Conservation (phyloP, 148 eudicot species). For the Camellia sinensis region DNA sequence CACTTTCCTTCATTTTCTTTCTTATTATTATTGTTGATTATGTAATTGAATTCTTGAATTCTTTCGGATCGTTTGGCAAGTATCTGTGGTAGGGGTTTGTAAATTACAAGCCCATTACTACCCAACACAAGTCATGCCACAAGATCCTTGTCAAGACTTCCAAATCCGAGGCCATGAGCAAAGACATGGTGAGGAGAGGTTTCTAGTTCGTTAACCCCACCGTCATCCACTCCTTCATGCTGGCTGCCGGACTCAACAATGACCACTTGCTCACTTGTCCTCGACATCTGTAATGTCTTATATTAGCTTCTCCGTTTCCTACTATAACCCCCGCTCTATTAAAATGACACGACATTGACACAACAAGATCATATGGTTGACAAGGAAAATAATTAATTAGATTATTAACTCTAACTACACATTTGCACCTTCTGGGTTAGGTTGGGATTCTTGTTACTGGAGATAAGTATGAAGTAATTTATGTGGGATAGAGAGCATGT, state of each 20-base stretch:
- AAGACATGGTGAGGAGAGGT: constrained; percentile 83
- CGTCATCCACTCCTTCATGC: constrained; percentile 85
- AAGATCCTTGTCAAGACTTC: constrained; percentile 85
- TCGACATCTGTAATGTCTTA: constrained; percentile 47
- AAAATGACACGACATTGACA: not conserved
- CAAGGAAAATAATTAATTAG: not conserved
- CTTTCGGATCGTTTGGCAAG: constrained; percentile 69
- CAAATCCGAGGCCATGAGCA: constrained; percentile 83
- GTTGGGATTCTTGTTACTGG: not conserved
- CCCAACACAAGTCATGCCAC: constrained; percentile 56
- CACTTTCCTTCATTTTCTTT: too few species aligned
- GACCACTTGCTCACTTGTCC: constrained; percentile 75
- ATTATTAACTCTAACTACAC: constrained; percentile 20
- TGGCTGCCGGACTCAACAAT: constrained; percentile 84
- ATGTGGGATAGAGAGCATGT: constrained; percentile 31
- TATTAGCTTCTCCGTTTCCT: not conserved
- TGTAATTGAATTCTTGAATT: constrained; percentile 15
- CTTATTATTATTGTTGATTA: too few species aligned
- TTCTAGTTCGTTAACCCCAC: constrained; percentile 85
- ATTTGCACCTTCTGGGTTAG: not conserved
- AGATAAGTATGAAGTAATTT: constrained; percentile 4
- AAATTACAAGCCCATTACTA: constrained; percentile 63
- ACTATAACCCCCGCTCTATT: not conserved
- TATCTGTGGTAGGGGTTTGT: constrained; percentile 87
- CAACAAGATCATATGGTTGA: not conserved